Percentiles rank a stretch among this genome's conserved stretches.
Conservation (phyloP, 1,139 yeast species). For the Suhomyces yuchorum region DNA sequence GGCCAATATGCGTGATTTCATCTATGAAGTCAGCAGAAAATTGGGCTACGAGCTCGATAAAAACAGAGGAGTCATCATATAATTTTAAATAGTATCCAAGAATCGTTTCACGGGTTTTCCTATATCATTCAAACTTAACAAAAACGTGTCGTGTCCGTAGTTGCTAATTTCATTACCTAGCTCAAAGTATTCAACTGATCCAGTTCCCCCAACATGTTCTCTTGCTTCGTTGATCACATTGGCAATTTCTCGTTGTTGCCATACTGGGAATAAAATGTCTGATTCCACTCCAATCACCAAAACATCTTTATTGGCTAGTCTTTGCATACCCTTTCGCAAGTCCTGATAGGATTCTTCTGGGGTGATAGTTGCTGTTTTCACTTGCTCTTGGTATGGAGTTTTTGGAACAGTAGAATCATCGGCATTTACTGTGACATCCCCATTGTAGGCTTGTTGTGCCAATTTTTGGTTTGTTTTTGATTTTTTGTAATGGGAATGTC, state of each 20-base stretch:
- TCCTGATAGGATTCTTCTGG: slow-evolving; percentile 61
- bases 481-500: slow-evolving; percentile 47
- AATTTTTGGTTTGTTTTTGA: slow-evolving; percentile 45
- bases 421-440: slow-evolving; percentile 1
- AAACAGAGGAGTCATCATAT: slow-evolving; percentile 53
- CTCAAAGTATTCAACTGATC: slow-evolving; percentile 62
- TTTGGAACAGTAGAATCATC: slow-evolving; percentile 46
- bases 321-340: slow-evolving; percentile 62
- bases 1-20: slow-evolving; percentile 50
- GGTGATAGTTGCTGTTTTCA: slow-evolving; percentile 35
- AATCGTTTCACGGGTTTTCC: slow-evolving; percentile 76
- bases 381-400: slow-evolving; percentile 58
- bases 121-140: slow-evolving; percentile 74
- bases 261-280: slow-evolving; percentile 86
- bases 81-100: slow-evolving; percentile 27
- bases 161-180: slow-evolving; percentile 73
- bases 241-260: slow-evolving; percentile 89
- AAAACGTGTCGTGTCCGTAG: slow-evolving; percentile 89
- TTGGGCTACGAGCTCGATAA: slow-evolving; percentile 70
- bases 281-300: slow-evolving; percentile 89
- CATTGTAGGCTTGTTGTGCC: slow-evolving; percentile 32
- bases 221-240: slow-evolving; percentile 52
- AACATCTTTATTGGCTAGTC: slow-evolving; percentile 64
- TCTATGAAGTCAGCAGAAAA: slow-evolving; percentile 50
- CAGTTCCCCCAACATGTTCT: slow-evolving; percentile 31